Evolutionary conservation across 2,329 filamentous ascomycete species (phyloP), one percentile per base, ranked within the genome.

Genomic region (Aspergillus aculeatus): DNA sequence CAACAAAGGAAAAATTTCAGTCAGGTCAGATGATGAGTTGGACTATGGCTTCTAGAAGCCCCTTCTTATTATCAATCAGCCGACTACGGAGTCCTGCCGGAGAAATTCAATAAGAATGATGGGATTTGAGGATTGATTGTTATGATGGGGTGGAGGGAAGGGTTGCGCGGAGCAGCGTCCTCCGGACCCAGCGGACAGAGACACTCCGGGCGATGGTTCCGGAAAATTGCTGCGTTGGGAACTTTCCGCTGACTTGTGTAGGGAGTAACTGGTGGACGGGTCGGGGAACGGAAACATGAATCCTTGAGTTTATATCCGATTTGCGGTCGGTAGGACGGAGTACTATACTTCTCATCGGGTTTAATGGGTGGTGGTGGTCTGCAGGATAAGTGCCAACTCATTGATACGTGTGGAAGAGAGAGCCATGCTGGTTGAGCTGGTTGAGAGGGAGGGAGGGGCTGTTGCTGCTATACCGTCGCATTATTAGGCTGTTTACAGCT

Each of bases 151-250:
- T 6, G 24, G 24, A 26, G 26, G 26, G 38, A 41, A 12, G 35
- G 35, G 35, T 38, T 48, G 19, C 19, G 52, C 53, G 53, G 53
- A 55, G 53, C 53, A 60, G 58, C 50, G 56, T 58, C 56, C 56
- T 58, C 56, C 56, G 54, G 54, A 57, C 53, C 54, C 58, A 47
- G 53, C 47, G 44, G 50, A 21, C 44, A 31, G 53, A 50, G 31
- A 5, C 38, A 55, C 31, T 24, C 35, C 47, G 38, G 48, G 32
- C 38, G 54, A 21, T 11, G 23, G 26, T 49, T 51, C 26, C 44
- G 51, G 51, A 38, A 38, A 53, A 53, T 54, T 47, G 47, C 53
- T 54, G 44, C 21, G 32, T 50, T 56, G 54, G 31, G 54, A 26
- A 47, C 14, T 38, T 41, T 19, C 29, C 29, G 31, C 26, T 55